Evolutionary conservation across 345 rosid species (phyloP), one percentile per base, ranked within the genome.

Genomic region (Erucastrum elatum): DNA sequence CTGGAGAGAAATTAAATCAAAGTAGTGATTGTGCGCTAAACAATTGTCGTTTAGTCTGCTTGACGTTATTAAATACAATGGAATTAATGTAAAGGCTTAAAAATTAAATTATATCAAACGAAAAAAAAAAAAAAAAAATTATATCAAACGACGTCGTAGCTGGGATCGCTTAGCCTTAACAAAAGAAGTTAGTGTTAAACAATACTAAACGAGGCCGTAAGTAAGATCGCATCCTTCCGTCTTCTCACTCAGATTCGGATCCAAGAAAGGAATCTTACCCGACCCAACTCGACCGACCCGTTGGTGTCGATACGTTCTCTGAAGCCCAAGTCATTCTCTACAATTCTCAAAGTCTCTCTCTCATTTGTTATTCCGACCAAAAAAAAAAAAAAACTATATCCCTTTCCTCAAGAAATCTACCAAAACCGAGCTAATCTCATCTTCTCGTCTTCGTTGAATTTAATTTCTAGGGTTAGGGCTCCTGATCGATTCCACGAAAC

Each of bases 331-430:
- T 41, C 64, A 21, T 74, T 51, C 37, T 34, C 35, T 35, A 51
- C 64, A 26, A 11, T 62, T 29, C 35, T 62, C 60, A 21, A 74
- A 51, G 21, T 51, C 33, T 65, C 64, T 65, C 64, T 34, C 64
- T 60, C 67, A 66, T 59, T 35, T 67, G 61, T 35, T 58, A 68
- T 75, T 75, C 51, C 79, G 74, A 55, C 79, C 68, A 66, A 75
- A 25, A 21, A 2, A 41, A 41, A 41, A 10, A 10, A 37, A 8
- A 41, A 10, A 46, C 9, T n/a, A 26, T 34, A 65, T 78, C 72
- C 66, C 29, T 67, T 72, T 73, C 77, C 64, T 37, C 63, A 66
- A 78, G 77, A 65, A 66, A 78, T 78, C 73, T 33, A 31, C 58
- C 44, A 31, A 66, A 56, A 55, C 70, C 5, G 51, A 60, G 64